Percentiles rank a stretch among this genome's conserved stretches.
Conservation (phyloP, 2,329 filamentous ascomycete species). For the Furcasterigmium furcatum region DNA sequence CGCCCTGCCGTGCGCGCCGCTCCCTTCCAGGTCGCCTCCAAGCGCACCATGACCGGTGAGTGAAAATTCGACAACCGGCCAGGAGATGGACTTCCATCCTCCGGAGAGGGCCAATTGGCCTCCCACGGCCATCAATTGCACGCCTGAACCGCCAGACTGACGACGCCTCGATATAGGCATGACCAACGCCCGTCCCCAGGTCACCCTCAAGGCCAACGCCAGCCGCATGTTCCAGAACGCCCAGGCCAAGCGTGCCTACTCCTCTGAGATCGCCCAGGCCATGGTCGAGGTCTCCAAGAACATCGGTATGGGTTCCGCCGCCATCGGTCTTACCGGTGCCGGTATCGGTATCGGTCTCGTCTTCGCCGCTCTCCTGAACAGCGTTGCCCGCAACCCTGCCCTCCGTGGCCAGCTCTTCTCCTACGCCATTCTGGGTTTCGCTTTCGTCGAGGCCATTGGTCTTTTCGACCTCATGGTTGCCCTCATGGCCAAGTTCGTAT, state of each 20-base stretch:
- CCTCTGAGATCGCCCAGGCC: slow-evolving; percentile 82
- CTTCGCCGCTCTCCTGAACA: slow-evolving; percentile 85
- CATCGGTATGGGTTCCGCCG: slow-evolving; percentile 83
- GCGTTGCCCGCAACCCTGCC: slow-evolving; percentile 90
- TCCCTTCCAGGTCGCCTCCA: slow-evolving; percentile 50
- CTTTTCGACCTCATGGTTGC: slow-evolving; percentile 89
- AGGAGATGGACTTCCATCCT: slow-evolving; percentile 19
- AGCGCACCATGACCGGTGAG: slow-evolving; percentile 75
- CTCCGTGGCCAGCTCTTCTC: slow-evolving; percentile 95
- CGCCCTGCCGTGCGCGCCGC: slow-evolving; percentile 69
- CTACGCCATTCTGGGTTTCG: slow-evolving; percentile 93
- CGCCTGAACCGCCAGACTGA: slow-evolving; percentile 18
- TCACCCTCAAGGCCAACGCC: slow-evolving; percentile 62
- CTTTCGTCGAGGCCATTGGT: slow-evolving; percentile 91
- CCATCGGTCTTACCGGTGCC: slow-evolving; percentile 88
- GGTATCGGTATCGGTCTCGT: slow-evolving; percentile 96
- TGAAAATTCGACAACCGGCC: slow-evolving; percentile 16
- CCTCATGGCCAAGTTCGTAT: slow-evolving; percentile 88
- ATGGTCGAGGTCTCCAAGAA: slow-evolving; percentile 90
- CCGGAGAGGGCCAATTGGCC: slow-evolving; percentile 25
- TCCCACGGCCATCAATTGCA: slow-evolving; percentile 13
- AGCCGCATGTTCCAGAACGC: slow-evolving; percentile 60
- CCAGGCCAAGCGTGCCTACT: slow-evolving; percentile 71
- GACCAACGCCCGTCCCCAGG: slow-evolving; percentile 65
- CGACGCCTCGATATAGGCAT: slow-evolving; percentile 39